Conservation (phyloP, 352 stramenopile species). For the Phytophthora rubi region DNA sequence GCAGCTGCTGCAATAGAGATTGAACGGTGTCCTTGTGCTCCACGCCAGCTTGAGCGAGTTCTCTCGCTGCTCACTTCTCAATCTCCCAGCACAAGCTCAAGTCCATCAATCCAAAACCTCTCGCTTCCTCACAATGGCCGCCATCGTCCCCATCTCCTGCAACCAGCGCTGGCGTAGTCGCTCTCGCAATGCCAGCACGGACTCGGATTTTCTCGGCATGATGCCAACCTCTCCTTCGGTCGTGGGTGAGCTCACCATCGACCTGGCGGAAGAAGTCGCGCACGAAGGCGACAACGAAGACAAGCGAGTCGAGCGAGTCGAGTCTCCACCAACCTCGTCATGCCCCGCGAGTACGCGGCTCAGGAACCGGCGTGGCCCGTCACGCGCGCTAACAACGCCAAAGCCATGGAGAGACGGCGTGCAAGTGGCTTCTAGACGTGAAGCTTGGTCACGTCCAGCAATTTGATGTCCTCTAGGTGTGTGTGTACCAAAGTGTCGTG, state of each 20-base stretch:
- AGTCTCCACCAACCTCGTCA: conserved; percentile 49
- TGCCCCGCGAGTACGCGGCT: conserved; percentile 19
- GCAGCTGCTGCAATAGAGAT: conserved; percentile 21
- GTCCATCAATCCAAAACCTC: background rate
- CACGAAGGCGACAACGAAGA: conserved; percentile 38
- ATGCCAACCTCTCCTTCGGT: conserved; percentile 11
- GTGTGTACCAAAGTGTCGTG: conserved; percentile 15
- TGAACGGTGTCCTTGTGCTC: background rate
- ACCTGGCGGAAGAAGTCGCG: conserved; percentile 13
- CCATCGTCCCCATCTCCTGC: conserved; percentile 65
- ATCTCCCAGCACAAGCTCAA: conserved; percentile 17
- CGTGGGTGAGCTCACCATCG: conserved; percentile 12
- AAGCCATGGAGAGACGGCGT: conserved; percentile 55
- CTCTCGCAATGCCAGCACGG: conserved; percentile 57
- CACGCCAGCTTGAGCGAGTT: background rate
- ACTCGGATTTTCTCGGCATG: conserved; percentile 34
- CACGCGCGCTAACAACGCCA: conserved; percentile 16
- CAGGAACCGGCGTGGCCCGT: conserved; percentile 23
- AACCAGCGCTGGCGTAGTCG: conserved; percentile 56
- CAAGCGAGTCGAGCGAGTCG: conserved; percentile 32
- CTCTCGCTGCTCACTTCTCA: conserved; percentile 11
- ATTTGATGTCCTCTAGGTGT: background rate
- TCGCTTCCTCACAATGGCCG: conserved; percentile 44
- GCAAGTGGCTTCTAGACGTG: conserved; percentile 33
- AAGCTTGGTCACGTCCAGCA: background rate